phyloP scores from a whole-genome alignment of 169 alveolate species.

The Eimeria acervulina region DNA sequence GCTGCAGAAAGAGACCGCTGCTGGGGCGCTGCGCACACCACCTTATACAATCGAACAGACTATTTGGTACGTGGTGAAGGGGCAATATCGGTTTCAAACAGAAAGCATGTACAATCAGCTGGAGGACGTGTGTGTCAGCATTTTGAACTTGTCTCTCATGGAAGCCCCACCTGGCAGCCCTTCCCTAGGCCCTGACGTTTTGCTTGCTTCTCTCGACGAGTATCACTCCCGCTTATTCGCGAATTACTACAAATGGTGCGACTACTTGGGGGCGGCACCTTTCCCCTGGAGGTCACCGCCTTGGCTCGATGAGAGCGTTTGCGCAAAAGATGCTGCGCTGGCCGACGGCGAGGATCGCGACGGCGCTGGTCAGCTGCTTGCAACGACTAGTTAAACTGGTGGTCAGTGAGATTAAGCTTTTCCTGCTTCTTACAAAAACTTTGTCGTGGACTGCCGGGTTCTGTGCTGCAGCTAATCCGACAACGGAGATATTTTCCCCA shows the following conservation, averaged over 20 bases:
- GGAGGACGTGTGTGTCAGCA: conserved; percentile 77
- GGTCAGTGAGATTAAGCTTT: background rate
- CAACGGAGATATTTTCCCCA: background rate
- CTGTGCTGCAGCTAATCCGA: background rate
- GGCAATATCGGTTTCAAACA: conserved; percentile 79
- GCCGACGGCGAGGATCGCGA: conserved; percentile 10
- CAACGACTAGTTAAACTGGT: background rate
- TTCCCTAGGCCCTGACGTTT: conserved; percentile 62
- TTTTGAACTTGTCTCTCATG: conserved; percentile 59
- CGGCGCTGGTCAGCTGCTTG: conserved; percentile 1
- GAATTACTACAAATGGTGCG: conserved; percentile 82
- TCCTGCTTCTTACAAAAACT: background rate
- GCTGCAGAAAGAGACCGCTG: conserved; percentile 55
- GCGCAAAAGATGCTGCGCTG: conserved; percentile 9
- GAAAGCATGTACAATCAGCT: conserved; percentile 78
- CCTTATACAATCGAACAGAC: conserved; percentile 80
- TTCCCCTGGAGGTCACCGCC: conserved; percentile 82
- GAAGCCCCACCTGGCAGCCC: conserved; percentile 55
- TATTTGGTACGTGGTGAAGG: conserved; percentile 78
- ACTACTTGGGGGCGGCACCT: conserved; percentile 73
- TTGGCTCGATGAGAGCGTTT: conserved; percentile 73
- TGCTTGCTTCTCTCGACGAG: conserved; percentile 56
- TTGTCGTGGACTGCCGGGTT: background rate
- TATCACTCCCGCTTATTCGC: conserved; percentile 78
- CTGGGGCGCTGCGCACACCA: background rate